Percentiles rank a stretch among this genome's conserved stretches.
Conservation (phyloP, 805 yeast species). For the Wickerhamiella hasegawae region DNA sequence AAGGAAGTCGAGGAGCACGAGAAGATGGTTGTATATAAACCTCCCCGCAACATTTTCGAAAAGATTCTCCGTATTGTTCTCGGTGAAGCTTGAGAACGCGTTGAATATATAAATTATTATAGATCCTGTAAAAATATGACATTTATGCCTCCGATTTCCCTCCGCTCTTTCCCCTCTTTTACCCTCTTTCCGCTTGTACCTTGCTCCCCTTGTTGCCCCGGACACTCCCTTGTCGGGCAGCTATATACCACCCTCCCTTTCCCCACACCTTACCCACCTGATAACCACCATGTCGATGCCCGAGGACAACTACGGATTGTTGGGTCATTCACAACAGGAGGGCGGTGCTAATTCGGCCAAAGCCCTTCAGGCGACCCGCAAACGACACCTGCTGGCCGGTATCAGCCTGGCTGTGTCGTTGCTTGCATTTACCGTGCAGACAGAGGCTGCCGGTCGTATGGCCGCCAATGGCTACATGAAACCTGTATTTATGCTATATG, state of each 20-base stretch:
- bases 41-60: slow-evolving; percentile 44
- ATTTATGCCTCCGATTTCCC: neutral
- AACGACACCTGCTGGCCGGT: slow-evolving; percentile 29
- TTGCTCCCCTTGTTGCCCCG: neutral
- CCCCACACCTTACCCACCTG: neutral
- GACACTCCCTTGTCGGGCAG: neutral
- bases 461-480: slow-evolving; percentile 44
- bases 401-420: slow-evolving; percentile 33
- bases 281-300: neutral
- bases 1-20: slow-evolving; percentile 48
- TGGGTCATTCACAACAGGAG: neutral
- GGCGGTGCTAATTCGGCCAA: neutral
- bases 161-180: neutral
- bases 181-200: neutral
- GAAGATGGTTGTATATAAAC: slow-evolving; percentile 5
- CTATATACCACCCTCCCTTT: neutral
- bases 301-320: neutral
- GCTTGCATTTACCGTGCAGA: slow-evolving; percentile 56
- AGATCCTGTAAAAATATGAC: neutral
- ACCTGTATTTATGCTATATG: slow-evolving; percentile 41
- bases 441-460: slow-evolving; percentile 62
- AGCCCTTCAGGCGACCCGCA: slow-evolving; percentile 12
- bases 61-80: slow-evolving; percentile 9
- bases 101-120: too few species aligned
- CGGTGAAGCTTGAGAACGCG: neutral